Evolutionary conservation across 1,284 basidiomycete species (phyloP), one percentile per base, ranked within the genome.

Genomic region (Porodaedalea pini): DNA sequence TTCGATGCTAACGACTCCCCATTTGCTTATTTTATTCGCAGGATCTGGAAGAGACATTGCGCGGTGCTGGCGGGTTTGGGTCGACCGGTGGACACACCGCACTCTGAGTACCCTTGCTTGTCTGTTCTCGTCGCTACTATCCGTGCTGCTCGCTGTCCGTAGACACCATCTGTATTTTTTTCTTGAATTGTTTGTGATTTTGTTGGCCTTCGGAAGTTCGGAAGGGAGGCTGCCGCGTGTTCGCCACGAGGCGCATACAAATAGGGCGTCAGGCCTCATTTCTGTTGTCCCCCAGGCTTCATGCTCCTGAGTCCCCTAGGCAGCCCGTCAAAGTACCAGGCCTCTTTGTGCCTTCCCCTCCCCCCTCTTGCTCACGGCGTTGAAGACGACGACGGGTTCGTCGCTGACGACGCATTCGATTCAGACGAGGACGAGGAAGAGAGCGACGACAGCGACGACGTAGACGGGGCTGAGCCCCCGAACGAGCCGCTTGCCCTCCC

Each of bases 21-120:
- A 48, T 37, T 60, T 37, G 43, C 34, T 48, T n/a, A n/a, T n/a
- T 34, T 13, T 34, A 37, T 44, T 11, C 31, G 34, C 65, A 94
- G 90, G 80, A 85, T 62, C 82, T 98, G 6, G 88, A 92, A 52
- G 85, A 86, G 60, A 98, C 96, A 0, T 67, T 82, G 17, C 85
- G 96, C 29, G 96, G 95, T 10, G 78, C 77, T n/a, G 88, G 86
- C 41, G 96, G 94, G 0, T 98, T 97, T 65, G 96, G 95, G 0
- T 98, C 94, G 1, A 98, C 95, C 1, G 96, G 95, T n/a, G 88
- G 88, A 8, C 86, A 90, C 66, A 72, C 61, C 5, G 69, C 72
- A 8, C 70, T 88, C 40, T 73, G 65, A 64, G 66, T 23, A n/a
- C n/a, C 6, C 45, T n/a, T 34, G 21, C 34, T 34, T 37, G 36